Evolutionary conservation across 1,139 yeast genomes (phyloP), one percentile per base, ranked within the genome.

Genomic region (Debaryomyces sp.): DNA sequence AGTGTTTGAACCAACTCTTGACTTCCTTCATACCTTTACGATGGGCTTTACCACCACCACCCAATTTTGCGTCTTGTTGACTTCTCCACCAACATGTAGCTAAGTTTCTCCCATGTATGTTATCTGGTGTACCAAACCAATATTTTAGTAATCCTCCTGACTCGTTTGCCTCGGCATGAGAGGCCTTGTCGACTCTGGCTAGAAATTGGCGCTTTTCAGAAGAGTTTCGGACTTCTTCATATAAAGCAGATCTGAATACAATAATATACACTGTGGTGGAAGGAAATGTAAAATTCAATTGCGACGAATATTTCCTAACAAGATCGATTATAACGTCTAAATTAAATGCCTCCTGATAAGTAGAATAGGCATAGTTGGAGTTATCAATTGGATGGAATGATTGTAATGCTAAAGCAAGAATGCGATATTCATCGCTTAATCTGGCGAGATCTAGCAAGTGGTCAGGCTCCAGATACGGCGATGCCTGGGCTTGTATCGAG

Each of bases 1-100:
- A 68, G 45, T 60, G 55, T 43, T 60, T 50, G 54, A 58, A 68
- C 73, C 73, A 68, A 15, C 54, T 59, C 27, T 55, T 50, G 12
- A 67, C 71, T 3, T 61, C 51, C 1, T 54, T 45, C 60, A 68
- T 64, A 3, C 70, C 71, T 39, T 59, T 57, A 33, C 67, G 49
- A 47, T 68, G 73, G 3, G 63, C 59, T 29, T 54, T 48, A 3
- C 71, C 71, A 1, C 63, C 60, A 2, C 72, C 73, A 6, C 73
- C 73, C 4, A 38, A 26, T 42, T 52, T 55, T 8, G 73, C 71
- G 41, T 62, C 61, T 15, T 50, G 45, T 27, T 53, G 56, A 33
- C 52, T 50, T 23, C 56, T 57, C 73, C 73, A 68, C 72, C 71
- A 68, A 45, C 73, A 68, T 1, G 73, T 68, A 5, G 73, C 73